Evolutionary conservation across 2,329 filamentous ascomycete species (phyloP).

Genomic region (Sarocladium strictum): DNA sequence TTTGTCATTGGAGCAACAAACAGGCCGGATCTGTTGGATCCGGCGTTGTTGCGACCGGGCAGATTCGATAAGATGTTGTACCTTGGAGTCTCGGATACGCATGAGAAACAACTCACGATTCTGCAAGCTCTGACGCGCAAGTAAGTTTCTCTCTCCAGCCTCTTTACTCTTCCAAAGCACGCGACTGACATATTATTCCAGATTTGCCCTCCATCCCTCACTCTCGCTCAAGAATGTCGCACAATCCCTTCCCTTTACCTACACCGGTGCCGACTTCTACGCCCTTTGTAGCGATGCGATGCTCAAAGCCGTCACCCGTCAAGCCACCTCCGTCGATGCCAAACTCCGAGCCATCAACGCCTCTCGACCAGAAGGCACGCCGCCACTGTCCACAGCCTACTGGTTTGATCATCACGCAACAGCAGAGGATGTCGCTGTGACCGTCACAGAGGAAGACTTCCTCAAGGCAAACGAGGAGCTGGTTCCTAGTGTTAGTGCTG

Average conservation of each 20-base stretch:
- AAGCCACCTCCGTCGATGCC: constrained; percentile 74
- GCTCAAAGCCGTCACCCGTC: constrained; percentile 95
- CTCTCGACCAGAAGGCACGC: constrained; percentile 21
- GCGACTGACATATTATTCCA: constrained; percentile 27
- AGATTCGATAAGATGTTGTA: constrained; percentile 99
- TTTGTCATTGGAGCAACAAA: constrained; percentile 98
- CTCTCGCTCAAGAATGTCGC: constrained; percentile 73
- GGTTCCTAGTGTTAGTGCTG: constrained; percentile 87
- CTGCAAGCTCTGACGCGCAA: constrained; percentile 91
- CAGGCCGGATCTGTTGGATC: constrained; percentile 85
- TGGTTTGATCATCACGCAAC: constrained; percentile 93
- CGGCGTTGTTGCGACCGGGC: constrained; percentile 80
- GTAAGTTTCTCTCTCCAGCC: constrained; percentile 44
- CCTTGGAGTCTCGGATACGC: constrained; percentile 90
- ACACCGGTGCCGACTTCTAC: constrained; percentile 96
- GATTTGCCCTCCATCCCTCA: constrained; percentile 76
- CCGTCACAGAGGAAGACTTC: constrained; percentile 88
- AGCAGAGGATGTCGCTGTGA: constrained; percentile 75
- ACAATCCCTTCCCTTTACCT: constrained; percentile 80
- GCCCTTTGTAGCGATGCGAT: constrained; percentile 96
- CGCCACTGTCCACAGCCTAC: constrained; percentile 73
- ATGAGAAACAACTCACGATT: constrained; percentile 93
- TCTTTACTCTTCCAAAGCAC: neutral
- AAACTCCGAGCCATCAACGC: constrained; percentile 70
- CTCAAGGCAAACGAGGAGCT: constrained; percentile 51